Evolutionary conservation across 257 asterid genomes (phyloP).

Genomic region (Dorcoceras hygrometricum): DNA sequence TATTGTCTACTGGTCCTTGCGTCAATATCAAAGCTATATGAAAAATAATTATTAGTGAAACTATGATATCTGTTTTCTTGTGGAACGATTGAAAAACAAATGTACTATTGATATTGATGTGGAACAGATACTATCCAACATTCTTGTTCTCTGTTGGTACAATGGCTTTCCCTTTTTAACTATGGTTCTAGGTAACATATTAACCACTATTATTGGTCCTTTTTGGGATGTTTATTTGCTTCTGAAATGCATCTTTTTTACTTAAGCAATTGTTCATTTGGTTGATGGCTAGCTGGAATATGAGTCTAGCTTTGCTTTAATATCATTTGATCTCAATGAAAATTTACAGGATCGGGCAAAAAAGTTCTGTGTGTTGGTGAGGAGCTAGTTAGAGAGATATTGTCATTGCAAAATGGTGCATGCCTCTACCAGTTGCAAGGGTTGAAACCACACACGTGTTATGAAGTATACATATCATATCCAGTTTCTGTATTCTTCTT

Average conservation of each 20-base stretch:
- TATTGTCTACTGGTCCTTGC: slow-evolving; percentile 8
- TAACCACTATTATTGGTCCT: neutral
- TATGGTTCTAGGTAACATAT: neutral
- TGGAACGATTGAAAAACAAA: neutral
- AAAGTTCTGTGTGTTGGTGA: slow-evolving; percentile 52
- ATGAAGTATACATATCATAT: slow-evolving; percentile 94
- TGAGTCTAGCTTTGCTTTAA: slow-evolving; percentile 8
- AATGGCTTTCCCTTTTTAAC: neutral
- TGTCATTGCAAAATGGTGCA: slow-evolving; percentile 57
- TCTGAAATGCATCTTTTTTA: neutral
- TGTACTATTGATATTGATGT: neutral
- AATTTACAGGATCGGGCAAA: slow-evolving; percentile 34
- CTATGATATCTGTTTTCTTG: neutral
- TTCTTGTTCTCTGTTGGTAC: no score
- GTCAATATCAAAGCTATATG: neutral
- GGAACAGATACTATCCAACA: no score
- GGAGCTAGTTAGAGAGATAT: slow-evolving; percentile 59
- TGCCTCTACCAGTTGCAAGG: slow-evolving; percentile 65
- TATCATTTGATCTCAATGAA: neutral
- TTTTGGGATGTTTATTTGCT: neutral
- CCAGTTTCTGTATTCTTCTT: slow-evolving; percentile 84
- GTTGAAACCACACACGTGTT: slow-evolving; percentile 60
- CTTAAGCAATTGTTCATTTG: neutral
- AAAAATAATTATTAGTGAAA: neutral
- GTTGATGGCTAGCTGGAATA: neutral